Percentiles rank a stretch among this genome's conserved stretches.
phyloP scores from a whole-genome alignment of 1,139 yeast species.

The Taphrina communis region DNA sequence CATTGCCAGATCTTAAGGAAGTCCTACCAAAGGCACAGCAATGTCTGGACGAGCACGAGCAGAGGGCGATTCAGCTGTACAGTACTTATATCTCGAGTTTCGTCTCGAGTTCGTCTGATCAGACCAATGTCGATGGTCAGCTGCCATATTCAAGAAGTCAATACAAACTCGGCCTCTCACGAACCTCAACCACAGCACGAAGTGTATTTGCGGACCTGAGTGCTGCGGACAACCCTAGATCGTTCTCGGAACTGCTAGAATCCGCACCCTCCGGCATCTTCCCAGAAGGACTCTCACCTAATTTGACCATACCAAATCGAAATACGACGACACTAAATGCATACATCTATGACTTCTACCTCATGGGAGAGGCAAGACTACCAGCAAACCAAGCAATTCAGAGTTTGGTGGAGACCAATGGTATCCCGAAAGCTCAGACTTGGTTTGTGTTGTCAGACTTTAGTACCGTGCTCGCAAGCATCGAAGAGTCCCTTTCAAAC shows the following conservation, averaged over 20 bases:
- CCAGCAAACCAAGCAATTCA: conserved; percentile 33
- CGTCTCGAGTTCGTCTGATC: conserved; percentile 29
- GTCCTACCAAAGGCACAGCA: conserved; percentile 26
- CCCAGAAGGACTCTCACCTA: conserved; percentile 38
- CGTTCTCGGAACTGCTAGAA: conserved; percentile 29
- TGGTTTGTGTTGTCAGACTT: conserved; percentile 42
- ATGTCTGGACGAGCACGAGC: conserved; percentile 37
- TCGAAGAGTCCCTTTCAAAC: conserved; percentile 38
- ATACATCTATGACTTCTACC: conserved; percentile 41
- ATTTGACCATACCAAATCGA: conserved; percentile 23
- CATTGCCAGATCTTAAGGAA: conserved; percentile 26
- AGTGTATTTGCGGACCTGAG: conserved; percentile 34
- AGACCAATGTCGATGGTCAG: conserved; percentile 19
- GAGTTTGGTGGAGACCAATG: conserved; percentile 37
- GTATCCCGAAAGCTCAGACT: conserved; percentile 38
- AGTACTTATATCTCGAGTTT: conserved; percentile 35
- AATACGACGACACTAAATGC: conserved; percentile 36
- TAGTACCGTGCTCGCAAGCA: conserved; percentile 40
- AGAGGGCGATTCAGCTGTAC: conserved; percentile 34
- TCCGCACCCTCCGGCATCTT: conserved; percentile 33
- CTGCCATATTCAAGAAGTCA: conserved; percentile 33
- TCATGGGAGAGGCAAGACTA: conserved; percentile 34
- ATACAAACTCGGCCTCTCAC: background rate
- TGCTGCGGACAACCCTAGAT: conserved; percentile 9
- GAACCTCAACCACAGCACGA: background rate